Base-by-base conservation (phyloP, 2,329 filamentous ascomycete species). In the Pseudogymnoascus destructans region DNA sequence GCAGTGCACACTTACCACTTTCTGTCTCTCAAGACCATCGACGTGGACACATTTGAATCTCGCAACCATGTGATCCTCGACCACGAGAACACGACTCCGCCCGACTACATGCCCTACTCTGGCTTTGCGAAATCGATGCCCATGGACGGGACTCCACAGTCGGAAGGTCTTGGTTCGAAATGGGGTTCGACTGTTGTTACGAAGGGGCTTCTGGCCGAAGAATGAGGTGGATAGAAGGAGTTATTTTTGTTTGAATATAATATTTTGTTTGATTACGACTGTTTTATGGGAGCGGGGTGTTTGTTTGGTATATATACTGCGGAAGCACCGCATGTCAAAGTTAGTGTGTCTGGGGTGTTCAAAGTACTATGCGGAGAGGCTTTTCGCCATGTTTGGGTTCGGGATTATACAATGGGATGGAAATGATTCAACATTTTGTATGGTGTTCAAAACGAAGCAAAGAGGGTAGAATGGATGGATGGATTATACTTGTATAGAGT, bases 1-100 rank as follows among this genome's bases (percentile, higher is more conserved):
- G 66, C 67, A 1, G 82, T 86, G 1, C 73, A 80, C 57, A 75
- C 84, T 13, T 84, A 84, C 65, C 76, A 77, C 55, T 65, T 78
- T 33, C 60, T 75, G 42, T 68, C 70, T 1, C 66, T 70, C 55
- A 68, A 68, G 46, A 77, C 75, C 0, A 71, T 75, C 11, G 76
- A 78, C 38, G 70, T 75, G 13, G 71, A 73, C 57, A 69, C 76
- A 57, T 70, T 73, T 59, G 69, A 77, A 57, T 62, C 68, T 5
- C 67, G 71, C 1, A 66, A 67, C 10, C 62, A 62, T 9, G 63
- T 65, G 33, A 65, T 56, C 8, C 23, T 63, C 11, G 55, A 46
- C 25, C 46, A 52, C 2, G 46, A 52, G 46, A 52, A 52, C 5
- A 52, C 46, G 2, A 30, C 46, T 2, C 9, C 25, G 2, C 46